phyloP scores from a whole-genome alignment of 345 rosid species.

The Gossypium mustelinum region DNA sequence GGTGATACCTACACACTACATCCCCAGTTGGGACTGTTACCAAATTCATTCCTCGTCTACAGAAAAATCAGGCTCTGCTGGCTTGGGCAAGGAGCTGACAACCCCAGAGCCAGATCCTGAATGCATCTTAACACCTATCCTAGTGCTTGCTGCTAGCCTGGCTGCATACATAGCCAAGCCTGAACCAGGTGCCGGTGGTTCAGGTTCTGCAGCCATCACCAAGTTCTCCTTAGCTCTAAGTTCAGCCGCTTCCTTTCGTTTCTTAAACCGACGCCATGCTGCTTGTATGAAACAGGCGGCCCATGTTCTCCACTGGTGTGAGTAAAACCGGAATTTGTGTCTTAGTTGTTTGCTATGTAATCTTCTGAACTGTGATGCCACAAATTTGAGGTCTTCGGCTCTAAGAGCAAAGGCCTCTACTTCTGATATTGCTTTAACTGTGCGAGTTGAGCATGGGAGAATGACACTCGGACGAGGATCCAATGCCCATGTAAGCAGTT shows the following conservation, averaged over 20 bases:
- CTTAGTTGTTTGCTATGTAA: slow-evolving; percentile 76
- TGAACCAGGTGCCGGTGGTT: slow-evolving; percentile 16
- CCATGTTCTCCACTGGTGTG: slow-evolving; percentile 90
- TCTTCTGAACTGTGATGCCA: slow-evolving; percentile 76
- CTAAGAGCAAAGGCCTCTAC: slow-evolving; percentile 79
- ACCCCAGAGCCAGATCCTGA: slow-evolving; percentile 44
- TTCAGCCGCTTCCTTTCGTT: slow-evolving; percentile 48
- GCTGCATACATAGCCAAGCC: slow-evolving; percentile 29
- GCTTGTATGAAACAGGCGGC: slow-evolving; percentile 83
- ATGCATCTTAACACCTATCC: slow-evolving; percentile 34
- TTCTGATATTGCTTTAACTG: slow-evolving; percentile 75
- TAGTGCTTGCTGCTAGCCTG: slow-evolving; percentile 36
- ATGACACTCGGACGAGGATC: slow-evolving; percentile 64
- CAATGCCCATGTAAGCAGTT: slow-evolving; percentile 81
- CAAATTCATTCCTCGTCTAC: slow-evolving; percentile 42
- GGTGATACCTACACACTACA: neutral
- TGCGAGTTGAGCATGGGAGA: slow-evolving; percentile 80
- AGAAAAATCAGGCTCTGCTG: slow-evolving; percentile 79
- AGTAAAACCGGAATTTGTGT: slow-evolving; percentile 79
- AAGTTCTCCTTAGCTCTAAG: slow-evolving; percentile 43
- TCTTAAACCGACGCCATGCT: slow-evolving; percentile 73
- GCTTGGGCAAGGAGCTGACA: slow-evolving; percentile 55
- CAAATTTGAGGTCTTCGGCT: slow-evolving; percentile 77
- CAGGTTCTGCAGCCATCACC: slow-evolving; percentile 16
- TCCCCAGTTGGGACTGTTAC: neutral